Base-by-base conservation (phyloP, 2,329 filamentous ascomycete species). In the Fusarium paranaense region DNA sequence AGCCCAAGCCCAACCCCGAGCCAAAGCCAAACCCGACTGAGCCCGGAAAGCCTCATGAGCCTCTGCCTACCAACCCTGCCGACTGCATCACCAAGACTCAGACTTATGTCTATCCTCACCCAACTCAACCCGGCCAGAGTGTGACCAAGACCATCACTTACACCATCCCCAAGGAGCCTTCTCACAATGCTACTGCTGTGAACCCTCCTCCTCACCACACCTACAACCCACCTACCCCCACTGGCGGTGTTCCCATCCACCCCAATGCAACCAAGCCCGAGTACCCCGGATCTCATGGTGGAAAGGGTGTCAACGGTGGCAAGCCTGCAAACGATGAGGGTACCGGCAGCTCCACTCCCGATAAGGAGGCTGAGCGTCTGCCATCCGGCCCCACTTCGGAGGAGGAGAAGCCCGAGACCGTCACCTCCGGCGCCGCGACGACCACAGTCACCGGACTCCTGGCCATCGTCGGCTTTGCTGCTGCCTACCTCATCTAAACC, bases 401-500 rank as follows among this genome's bases (percentile, higher is more conserved):
- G 47, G 27, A 32, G 27, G 47, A 54, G 7, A 18, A 63, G 62
- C 67, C 71, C 37, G 62, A 64, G 45, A 71, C 76, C 42, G 57
- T 78, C 50, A 80, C 78, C 45, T 76, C 81, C 57, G 74, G 73
- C 22, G 81, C 71, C 54, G 78, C 80, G 13, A 69, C 73, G 66
- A 83, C 82, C 75, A 73, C 72, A 7, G 80, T 78, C 45, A 81
- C 81, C 33, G 81, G 81, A 25, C 77, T 83, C 13, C 78, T 84
- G 27, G 85, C 82, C 8, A 78, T 81, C 14, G 76, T 83, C 27
- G 86, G 84, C 25, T 66, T 85, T 35, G 73, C 82, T 11, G 85
- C 80, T 56, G 84, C 79, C 63, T 84, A 81, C 74, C 78, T 87
- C 66, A 67, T 88, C 62, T 88, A 83, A 83, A 58, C 33, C 32